Conservation (phyloP, 139 green algal genomes). For the Chlamydomonas incerta region DNA sequence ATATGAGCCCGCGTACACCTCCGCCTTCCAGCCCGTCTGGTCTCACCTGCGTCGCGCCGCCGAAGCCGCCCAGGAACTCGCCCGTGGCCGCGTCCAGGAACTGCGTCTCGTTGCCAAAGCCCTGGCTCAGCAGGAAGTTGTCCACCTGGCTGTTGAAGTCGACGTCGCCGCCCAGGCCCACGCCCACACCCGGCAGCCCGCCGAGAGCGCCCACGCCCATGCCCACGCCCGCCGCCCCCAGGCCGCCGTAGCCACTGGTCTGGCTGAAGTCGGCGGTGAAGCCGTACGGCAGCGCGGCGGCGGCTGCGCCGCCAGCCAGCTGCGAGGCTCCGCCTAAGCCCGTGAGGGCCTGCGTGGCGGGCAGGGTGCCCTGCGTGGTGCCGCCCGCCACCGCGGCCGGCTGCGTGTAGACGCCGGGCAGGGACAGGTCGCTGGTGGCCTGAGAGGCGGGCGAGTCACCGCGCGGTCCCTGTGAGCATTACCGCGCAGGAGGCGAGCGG, state of each 20-base stretch:
- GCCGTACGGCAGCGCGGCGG: conserved; percentile 8
- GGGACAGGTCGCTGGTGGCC: neutral
- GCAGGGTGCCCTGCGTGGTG: conserved; percentile 9
- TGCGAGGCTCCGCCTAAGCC: neutral
- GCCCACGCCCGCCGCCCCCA: neutral
- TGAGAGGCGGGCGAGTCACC: neutral
- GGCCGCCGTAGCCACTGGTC: conserved; percentile 12
- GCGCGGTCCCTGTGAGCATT: too few relatives aligned
- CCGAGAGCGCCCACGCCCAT: too few relatives aligned
- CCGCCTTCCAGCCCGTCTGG: too few relatives aligned
- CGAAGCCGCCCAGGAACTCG: conserved; percentile 23
- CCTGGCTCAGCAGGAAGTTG: conserved; percentile 40
- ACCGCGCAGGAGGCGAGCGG: too few relatives aligned
- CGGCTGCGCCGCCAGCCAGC: neutral
- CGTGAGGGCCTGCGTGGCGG: conserved; percentile 6
- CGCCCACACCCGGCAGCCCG: neutral
- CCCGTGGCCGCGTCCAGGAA: conserved; percentile 45
- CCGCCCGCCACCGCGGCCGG: neutral
- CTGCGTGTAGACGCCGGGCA: conserved; percentile 27
- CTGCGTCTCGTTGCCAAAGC: conserved; percentile 30
- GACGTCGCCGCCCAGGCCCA: neutral
- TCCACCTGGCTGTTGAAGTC: conserved; percentile 40
- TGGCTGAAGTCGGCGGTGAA: conserved; percentile 46
- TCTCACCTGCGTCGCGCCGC: conserved; percentile 27
- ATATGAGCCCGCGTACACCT: too few relatives aligned